phyloP scores from a whole-genome alignment of 208 protist genomes.

The Histomonas meleagridis region DNA sequence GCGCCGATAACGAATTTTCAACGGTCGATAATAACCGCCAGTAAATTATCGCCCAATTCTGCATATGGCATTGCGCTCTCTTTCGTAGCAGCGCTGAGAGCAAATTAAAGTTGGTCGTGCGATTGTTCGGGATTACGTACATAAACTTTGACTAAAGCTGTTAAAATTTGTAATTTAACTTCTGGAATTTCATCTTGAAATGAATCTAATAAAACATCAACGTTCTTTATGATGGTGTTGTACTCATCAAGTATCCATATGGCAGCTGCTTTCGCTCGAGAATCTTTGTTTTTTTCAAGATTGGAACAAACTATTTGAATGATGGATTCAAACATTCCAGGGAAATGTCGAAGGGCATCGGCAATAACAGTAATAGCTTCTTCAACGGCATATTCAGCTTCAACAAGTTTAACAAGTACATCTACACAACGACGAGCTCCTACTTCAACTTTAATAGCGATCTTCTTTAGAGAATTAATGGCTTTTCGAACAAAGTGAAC shows the following conservation, averaged over 20 bases:
- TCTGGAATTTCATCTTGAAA: not conserved
- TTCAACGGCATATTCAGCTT: constrained; percentile 81
- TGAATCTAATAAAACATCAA: constrained; percentile 53
- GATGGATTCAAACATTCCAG: constrained; percentile 52
- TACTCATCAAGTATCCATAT: constrained; percentile 62
- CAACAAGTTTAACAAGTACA: constrained; percentile 73
- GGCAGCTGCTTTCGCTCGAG: not conserved
- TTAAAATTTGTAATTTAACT: not conserved
- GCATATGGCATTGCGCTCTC: not conserved
- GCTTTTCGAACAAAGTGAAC: constrained; percentile 85
- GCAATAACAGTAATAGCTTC: constrained; percentile 83
- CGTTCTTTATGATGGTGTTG: constrained; percentile 78
- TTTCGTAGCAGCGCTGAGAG: not conserved
- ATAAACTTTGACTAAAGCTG: not conserved
- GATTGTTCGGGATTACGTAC: not conserved
- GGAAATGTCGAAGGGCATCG: constrained; percentile 81
- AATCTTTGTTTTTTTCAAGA: constrained; percentile 54
- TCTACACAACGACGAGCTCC: constrained; percentile 71
- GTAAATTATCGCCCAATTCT: not conserved
- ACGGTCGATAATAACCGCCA: not conserved
- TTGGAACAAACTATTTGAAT: constrained; percentile 69
- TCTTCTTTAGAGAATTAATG: constrained; percentile 75
- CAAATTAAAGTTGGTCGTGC: not conserved
- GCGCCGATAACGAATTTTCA: too few species aligned
- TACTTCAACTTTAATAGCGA: constrained; percentile 84